These are phyloP conservation scores for Lachnellula cervina DNA, from an alignment of 2,329 filamentous ascomycete species.

Conservation along the genomic window DNA sequence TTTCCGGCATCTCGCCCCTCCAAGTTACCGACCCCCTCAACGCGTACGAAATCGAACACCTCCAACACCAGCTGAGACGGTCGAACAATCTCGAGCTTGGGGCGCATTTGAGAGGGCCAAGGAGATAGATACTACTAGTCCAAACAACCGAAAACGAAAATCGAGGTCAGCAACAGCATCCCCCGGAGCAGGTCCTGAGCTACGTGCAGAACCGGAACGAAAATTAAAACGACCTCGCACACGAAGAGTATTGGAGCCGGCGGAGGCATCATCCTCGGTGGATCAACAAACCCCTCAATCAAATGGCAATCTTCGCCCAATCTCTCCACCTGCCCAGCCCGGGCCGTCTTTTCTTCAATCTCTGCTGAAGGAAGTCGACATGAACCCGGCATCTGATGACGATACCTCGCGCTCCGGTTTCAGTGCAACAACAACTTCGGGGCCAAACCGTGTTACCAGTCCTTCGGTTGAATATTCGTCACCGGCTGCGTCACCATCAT, in stretches of 20 bases:
- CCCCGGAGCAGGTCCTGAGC: constrained; percentile 52
- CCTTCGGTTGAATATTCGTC: constrained; percentile 49
- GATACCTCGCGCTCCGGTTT: constrained; percentile 36
- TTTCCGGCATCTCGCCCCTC: constrained; percentile 60
- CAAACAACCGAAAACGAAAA: constrained; percentile 68
- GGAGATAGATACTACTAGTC: constrained; percentile 52
- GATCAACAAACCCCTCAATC: constrained; percentile 33
- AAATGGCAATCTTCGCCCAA: constrained; percentile 18
- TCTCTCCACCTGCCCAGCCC: constrained; percentile 21
- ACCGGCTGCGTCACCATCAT: constrained; percentile 62
- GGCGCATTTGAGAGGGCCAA: constrained; percentile 83
- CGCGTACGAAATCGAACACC: constrained; percentile 47
- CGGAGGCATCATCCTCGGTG: constrained; percentile 36
- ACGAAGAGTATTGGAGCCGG: constrained; percentile 55
- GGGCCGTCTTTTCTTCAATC: constrained; percentile 81
- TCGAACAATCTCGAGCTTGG: constrained; percentile 81
- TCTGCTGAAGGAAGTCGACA: constrained; percentile 81
- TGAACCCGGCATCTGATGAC: constrained; percentile 54
- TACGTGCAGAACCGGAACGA: constrained; percentile 65
- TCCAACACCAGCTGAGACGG: constrained; percentile 60
- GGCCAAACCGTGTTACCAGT: constrained; percentile 26
- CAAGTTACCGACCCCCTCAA: constrained; percentile 36
- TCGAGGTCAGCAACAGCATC: constrained; percentile 65
- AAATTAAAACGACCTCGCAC: constrained; percentile 86
- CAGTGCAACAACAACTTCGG: constrained; percentile 16